Conservation (phyloP, 179 eudicot genomes). For the Corrigiola litoralis region DNA sequence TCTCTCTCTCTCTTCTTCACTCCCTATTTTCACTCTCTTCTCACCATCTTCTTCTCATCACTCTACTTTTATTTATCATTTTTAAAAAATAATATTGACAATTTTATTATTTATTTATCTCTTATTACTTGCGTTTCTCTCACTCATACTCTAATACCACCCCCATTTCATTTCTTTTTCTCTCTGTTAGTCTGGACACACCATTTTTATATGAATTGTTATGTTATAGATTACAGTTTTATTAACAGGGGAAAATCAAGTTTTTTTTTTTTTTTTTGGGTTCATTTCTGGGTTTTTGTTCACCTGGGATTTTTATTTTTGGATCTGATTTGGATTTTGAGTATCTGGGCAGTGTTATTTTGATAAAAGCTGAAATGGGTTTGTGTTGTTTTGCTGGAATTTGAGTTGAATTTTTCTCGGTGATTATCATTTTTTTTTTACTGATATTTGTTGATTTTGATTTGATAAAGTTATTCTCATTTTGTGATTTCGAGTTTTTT, state of each 20-base stretch:
- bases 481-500: background rate
- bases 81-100: background rate
- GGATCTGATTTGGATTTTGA: slow-evolving; percentile 8
- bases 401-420: slow-evolving; percentile 10
- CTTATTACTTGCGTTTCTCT: background rate
- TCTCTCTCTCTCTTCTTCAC: slow-evolving; percentile 2
- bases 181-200: no score
- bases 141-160: background rate
- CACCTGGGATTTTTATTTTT: background rate
- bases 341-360: background rate
- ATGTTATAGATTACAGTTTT: slow-evolving; percentile 23
- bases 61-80: slow-evolving; percentile 7
- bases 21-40: background rate
- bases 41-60: background rate
- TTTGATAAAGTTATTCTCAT: slow-evolving; percentile 16
- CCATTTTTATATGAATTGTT: background rate
- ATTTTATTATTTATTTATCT: no score
- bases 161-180: no score
- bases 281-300: background rate
- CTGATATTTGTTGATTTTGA: background rate
- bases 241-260: background rate
- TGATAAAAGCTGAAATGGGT: background rate
- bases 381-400: background rate
- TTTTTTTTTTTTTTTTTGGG: background rate
- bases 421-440: background rate